Conservation (phyloP, 192 early-diverging fungal species). For the Coemansia furcata region DNA sequence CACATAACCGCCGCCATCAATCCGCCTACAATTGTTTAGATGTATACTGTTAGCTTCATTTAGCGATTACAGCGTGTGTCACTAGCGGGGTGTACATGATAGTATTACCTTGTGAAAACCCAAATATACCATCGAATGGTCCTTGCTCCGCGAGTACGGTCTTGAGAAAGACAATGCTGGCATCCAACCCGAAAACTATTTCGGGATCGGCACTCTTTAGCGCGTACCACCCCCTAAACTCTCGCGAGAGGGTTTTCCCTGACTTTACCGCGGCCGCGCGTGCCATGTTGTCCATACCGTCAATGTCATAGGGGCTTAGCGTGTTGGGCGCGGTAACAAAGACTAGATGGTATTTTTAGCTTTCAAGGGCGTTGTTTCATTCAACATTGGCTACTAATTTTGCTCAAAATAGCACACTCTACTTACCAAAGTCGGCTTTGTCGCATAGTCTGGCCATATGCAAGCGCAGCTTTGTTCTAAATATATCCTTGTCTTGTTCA, state of each 20-base stretch:
- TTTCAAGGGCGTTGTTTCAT: neutral
- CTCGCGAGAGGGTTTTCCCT: constrained; percentile 20
- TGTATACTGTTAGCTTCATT: neutral
- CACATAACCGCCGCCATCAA: constrained; percentile 40
- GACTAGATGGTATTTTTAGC: constrained; percentile 21
- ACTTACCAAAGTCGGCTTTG: constrained; percentile 41
- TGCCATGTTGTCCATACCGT: constrained; percentile 39
- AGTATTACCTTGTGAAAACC: constrained; percentile 43
- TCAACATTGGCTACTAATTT: neutral
- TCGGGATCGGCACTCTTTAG: constrained; percentile 37
- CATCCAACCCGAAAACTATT: constrained; percentile 21
- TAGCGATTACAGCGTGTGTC: too few species aligned
- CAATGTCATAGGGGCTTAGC: constrained; percentile 36
- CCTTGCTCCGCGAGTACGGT: constrained; percentile 30
- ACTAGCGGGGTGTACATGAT: neutral
- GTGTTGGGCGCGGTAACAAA: constrained; percentile 45
- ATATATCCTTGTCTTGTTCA: constrained; percentile 42
- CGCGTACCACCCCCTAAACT: constrained; percentile 34
- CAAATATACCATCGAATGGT: constrained; percentile 49
- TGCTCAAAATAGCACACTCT: neutral
- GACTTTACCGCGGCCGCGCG: constrained; percentile 12
- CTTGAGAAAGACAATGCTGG: constrained; percentile 25
- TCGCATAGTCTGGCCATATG: constrained; percentile 21
- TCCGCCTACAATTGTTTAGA: constrained; percentile 24
- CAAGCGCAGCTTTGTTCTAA: constrained; percentile 33